Percentiles rank a stretch among this genome's conserved stretches.
These are phyloP conservation scores for Ogataea nakhonphanomensis DNA, from an alignment of 805 yeast species.

Conservation along the genomic window DNA sequence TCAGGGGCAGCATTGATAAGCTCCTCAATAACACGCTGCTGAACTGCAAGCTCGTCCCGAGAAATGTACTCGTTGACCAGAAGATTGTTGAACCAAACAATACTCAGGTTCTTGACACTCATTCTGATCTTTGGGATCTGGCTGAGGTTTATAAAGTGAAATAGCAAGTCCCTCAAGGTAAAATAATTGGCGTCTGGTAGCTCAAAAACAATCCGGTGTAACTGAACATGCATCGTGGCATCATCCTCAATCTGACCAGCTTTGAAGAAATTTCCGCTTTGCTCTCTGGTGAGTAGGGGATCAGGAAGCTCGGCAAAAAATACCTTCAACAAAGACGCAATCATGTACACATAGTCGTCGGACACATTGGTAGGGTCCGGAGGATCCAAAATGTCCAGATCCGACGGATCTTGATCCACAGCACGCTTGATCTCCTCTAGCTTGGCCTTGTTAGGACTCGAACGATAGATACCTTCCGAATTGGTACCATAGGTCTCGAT, in stretches of 20 bases:
- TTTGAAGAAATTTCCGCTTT: constrained; percentile 58
- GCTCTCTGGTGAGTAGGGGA: constrained; percentile 69
- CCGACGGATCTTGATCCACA: constrained; percentile 73
- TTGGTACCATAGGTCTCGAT: constrained; percentile 82
- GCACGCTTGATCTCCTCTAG: constrained; percentile 69
- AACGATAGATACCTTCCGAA: constrained; percentile 85
- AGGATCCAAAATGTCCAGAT: constrained; percentile 47
- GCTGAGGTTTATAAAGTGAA: constrained; percentile 55
- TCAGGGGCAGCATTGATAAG: constrained; percentile 79
- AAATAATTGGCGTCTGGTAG: constrained; percentile 95
- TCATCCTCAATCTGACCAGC: constrained; percentile 68
- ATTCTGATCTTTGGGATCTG: constrained; percentile 64
- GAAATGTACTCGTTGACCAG: constrained; percentile 63
- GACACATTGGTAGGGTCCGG: constrained; percentile 53
- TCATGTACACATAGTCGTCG: constrained; percentile 80
- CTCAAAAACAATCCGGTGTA: constrained; percentile 85
- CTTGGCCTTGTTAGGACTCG: constrained; percentile 72
- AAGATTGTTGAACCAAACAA: constrained; percentile 93
- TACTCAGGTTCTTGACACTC: constrained; percentile 77
- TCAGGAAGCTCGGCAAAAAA: constrained; percentile 86
- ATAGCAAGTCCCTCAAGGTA: constrained; percentile 77
- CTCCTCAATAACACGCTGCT: constrained; percentile 74
- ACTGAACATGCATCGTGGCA: constrained; percentile 57
- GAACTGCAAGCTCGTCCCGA: constrained; percentile 41
- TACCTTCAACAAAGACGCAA: constrained; percentile 82